A percentile compares a stretch with the other conserved stretches of the same genome.
These are phyloP conservation scores for Trametes gibbosa DNA, from an alignment of 768 basidiomycete species.

Conservation along the genomic window DNA sequence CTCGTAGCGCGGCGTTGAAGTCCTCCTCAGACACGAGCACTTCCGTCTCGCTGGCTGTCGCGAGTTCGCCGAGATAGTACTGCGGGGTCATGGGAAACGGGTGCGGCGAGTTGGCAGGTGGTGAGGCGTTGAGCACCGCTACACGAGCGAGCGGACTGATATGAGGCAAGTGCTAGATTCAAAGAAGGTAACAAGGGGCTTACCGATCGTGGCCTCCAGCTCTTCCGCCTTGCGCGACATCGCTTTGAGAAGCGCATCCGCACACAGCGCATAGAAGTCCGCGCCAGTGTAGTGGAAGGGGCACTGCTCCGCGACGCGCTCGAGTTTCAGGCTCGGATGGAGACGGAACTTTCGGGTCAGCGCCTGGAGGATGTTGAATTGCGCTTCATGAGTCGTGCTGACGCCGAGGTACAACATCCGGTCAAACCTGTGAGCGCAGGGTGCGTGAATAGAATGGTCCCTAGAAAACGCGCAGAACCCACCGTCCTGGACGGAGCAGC, in stretches of 20 bases:
- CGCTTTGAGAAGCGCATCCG: constrained; percentile 93
- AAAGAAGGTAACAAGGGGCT: constrained; percentile 17
- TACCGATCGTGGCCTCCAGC: constrained; percentile 75
- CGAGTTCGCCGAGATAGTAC: constrained; percentile 86
- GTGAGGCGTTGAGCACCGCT: constrained; percentile 43
- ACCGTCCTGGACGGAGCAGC: constrained; percentile 85
- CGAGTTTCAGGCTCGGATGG: constrained; percentile 62
- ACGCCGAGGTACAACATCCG: constrained; percentile 94
- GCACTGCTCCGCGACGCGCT: constrained; percentile 63
- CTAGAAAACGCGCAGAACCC: constrained; percentile 17
- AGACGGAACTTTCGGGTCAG: constrained; percentile 91
- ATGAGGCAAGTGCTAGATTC: neutral
- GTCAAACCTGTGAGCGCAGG: constrained; percentile 69
- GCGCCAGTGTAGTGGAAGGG: constrained; percentile 96
- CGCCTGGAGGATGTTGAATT: constrained; percentile 83
- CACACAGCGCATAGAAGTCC: constrained; percentile 96
- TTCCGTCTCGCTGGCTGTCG: constrained; percentile 60
- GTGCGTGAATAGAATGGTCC: neutral
- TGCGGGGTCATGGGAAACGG: constrained; percentile 79
- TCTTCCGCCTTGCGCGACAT: constrained; percentile 85
- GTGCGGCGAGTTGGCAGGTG: constrained; percentile 40
- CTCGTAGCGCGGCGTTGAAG: constrained; percentile 69
- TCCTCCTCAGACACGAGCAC: constrained; percentile 76
- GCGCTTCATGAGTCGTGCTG: constrained; percentile 81
- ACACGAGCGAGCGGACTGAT: neutral